Percentiles rank a stretch among this genome's conserved stretches.
These are phyloP conservation scores for Peterozyma toletana DNA, from an alignment of 805 yeast species.

Conservation along the genomic window DNA sequence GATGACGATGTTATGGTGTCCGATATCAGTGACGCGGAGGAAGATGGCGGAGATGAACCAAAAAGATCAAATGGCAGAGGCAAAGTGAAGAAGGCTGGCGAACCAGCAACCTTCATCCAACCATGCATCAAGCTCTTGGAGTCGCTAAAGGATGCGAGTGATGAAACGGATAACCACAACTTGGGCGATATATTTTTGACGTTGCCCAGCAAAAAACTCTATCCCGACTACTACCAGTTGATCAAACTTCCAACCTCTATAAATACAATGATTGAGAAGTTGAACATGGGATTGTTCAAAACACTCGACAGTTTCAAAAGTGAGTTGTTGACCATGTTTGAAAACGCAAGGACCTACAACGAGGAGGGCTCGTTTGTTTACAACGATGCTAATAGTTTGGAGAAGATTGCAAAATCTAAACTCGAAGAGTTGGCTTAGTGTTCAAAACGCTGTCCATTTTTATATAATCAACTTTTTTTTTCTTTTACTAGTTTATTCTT, in stretches of 20 bases:
- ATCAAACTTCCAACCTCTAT: constrained; percentile 57
- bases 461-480: too few species aligned
- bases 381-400: constrained; percentile 46
- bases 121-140: constrained; percentile 30
- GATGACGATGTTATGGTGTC: background rate
- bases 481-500: too few species aligned
- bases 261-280: constrained; percentile 41
- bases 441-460: too few species aligned
- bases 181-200: constrained; percentile 53
- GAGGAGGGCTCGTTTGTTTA: constrained; percentile 62
- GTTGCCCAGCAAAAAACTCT: constrained; percentile 65
- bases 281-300: constrained; percentile 27
- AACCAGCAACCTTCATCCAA: constrained; percentile 5
- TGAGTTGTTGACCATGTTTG: constrained; percentile 49
- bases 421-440: background rate
- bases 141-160: constrained; percentile 31
- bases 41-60: constrained; percentile 7
- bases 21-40: constrained; percentile 14
- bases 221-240: constrained; percentile 78
- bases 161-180: constrained; percentile 37
- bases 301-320: constrained; percentile 38
- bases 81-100: constrained; percentile 7
- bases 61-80: too few species aligned
- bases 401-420: constrained; percentile 21
- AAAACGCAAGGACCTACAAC: constrained; percentile 64